These are phyloP conservation scores for Aspergillus pseudonomiae DNA, from an alignment of 2,329 filamentous ascomycete genomes.

Conservation along the genomic window DNA sequence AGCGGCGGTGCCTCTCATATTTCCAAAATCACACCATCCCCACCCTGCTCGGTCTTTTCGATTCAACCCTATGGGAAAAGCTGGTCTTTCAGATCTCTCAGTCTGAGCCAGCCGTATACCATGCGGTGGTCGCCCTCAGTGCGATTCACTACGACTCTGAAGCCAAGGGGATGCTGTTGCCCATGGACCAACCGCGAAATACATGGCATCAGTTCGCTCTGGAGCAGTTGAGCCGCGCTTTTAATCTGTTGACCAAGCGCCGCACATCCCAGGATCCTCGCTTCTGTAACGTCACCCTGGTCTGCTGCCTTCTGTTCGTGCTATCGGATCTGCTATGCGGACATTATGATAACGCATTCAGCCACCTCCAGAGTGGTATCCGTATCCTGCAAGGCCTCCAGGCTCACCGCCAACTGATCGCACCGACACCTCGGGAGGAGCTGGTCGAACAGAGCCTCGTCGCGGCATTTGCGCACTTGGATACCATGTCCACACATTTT, in stretches of 20 bases:
- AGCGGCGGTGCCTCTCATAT: constrained; percentile 4
- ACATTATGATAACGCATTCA: background rate
- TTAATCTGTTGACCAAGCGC: background rate
- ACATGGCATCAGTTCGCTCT: background rate
- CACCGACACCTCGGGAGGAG: background rate
- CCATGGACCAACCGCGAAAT: background rate
- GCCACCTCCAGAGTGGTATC: background rate
- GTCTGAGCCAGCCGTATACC: constrained; percentile 5
- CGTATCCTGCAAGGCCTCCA: background rate
- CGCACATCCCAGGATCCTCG: background rate
- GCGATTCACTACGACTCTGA: background rate
- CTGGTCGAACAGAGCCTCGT: background rate
- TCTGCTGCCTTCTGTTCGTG: constrained; percentile 8
- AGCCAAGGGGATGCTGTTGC: background rate
- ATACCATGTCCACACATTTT: background rate
- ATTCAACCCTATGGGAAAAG: background rate
- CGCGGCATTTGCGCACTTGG: background rate
- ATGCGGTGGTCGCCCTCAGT: background rate
- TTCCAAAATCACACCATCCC: constrained; percentile 1
- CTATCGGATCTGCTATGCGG: background rate
- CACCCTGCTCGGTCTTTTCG: background rate
- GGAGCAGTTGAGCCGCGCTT: background rate
- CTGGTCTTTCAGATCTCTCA: constrained; percentile 1
- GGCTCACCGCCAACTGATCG: background rate
- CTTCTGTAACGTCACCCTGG: background rate